A percentile compares a stretch with the other conserved stretches of the same genome.
Conservation (phyloP, 1,284 basidiomycete species). For the Apiotrichum veenhuisii region DNA sequence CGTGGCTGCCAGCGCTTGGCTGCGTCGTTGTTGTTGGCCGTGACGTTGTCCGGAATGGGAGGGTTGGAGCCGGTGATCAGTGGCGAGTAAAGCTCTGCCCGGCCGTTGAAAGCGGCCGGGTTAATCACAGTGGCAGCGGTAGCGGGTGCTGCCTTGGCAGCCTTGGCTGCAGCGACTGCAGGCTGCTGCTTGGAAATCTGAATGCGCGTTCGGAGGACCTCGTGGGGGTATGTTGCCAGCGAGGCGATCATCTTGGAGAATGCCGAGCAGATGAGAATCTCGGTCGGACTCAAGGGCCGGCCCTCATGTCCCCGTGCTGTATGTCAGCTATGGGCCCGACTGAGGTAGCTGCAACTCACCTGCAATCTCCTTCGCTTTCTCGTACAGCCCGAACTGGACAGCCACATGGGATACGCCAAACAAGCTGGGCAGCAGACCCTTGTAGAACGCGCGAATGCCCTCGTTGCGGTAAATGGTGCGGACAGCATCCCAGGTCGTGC, state of each 20-base stretch:
- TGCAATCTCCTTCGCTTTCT: constrained; percentile 76
- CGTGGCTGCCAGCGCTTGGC: constrained; percentile 17
- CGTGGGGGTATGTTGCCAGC: constrained; percentile 89
- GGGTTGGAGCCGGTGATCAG: constrained; percentile 30
- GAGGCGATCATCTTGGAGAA: constrained; percentile 91
- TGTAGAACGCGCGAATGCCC: constrained; percentile 81
- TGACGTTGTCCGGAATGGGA: constrained; percentile 8
- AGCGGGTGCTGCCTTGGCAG: constrained; percentile 3
- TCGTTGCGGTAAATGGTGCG: constrained; percentile 79
- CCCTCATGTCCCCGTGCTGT: constrained; percentile 53
- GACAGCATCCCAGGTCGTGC: constrained; percentile 82
- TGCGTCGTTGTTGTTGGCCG: neutral
- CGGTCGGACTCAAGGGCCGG: constrained; percentile 58
- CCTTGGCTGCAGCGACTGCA: constrained; percentile 3
- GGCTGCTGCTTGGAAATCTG: constrained; percentile 57
- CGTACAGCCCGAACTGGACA: constrained; percentile 94
- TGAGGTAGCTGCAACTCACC: constrained; percentile 55
- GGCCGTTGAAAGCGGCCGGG: neutral
- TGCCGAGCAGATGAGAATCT: constrained; percentile 81
- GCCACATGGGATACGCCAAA: constrained; percentile 88
- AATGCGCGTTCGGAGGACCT: constrained; percentile 85
- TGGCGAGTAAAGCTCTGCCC: constrained; percentile 22
- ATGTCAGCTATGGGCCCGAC: neutral
- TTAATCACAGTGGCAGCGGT: constrained; percentile 4
- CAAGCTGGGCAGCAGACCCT: constrained; percentile 80